Evolutionary conservation across 192 early-diverging fungal genomes (phyloP).

Genomic region (Coemansia sp.): DNA sequence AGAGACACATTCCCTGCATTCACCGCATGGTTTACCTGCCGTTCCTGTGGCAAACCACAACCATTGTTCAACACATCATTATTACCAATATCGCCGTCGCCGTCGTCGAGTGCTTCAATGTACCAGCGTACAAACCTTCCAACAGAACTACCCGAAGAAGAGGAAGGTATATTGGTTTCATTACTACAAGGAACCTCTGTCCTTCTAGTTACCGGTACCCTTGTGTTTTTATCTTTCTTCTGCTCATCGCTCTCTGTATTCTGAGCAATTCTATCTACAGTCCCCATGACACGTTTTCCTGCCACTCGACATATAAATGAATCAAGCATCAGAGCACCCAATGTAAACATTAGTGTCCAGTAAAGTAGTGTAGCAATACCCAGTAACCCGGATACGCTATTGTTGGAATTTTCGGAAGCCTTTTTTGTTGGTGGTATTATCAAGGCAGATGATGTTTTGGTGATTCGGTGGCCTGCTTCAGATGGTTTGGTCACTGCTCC

Average conservation of each 20-base stretch:
- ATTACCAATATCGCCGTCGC: neutral
- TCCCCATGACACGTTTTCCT: conserved; percentile 50
- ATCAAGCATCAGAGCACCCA: conserved; percentile 51
- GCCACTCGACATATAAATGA: conserved; percentile 51
- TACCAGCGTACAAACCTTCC: conserved; percentile 49
- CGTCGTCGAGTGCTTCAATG: conserved; percentile 27
- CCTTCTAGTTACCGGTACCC: neutral
- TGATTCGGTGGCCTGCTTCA: no score
- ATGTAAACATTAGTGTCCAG: conserved; percentile 50
- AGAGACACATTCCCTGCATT: no score
- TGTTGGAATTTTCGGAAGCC: neutral
- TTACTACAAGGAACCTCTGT: neutral
- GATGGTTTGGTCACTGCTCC: no score
- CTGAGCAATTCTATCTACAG: conserved; percentile 41
- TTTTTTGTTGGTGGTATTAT: neutral
- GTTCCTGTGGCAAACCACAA: no score
- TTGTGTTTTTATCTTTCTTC: neutral
- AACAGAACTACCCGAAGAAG: conserved; percentile 17
- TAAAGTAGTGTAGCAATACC: conserved; percentile 42
- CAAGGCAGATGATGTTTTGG: no score
- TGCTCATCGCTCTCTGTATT: neutral
- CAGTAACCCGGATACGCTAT: conserved; percentile 16
- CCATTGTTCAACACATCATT: no score
- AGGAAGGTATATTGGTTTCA: neutral
- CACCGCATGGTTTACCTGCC: no score